Conservation (phyloP, 2,329 filamentous ascomycete genomes). For the Ramularia collo-cygni region DNA sequence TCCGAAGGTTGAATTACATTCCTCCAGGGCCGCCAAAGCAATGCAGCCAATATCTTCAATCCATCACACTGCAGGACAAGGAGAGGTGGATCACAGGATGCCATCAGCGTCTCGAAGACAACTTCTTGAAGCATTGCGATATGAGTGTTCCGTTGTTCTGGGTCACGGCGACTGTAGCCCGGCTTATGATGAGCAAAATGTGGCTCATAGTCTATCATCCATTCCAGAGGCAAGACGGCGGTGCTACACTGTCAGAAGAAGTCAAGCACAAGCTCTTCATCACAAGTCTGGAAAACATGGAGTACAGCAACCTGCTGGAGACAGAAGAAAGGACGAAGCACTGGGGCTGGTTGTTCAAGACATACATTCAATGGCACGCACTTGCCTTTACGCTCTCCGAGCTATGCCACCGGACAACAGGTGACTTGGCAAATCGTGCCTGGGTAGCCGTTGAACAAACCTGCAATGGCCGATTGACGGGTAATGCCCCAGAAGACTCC, state of each 20-base stretch:
- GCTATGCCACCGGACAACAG: constrained; percentile 50
- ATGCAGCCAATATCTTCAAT: constrained; percentile 37
- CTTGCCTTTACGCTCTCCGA: constrained; percentile 56
- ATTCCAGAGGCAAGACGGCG: constrained; percentile 54
- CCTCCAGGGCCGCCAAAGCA: constrained; percentile 37
- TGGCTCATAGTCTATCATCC: constrained; percentile 72
- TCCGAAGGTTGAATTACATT: constrained; percentile 40
- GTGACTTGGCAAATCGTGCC: constrained; percentile 53
- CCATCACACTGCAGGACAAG: constrained; percentile 41
- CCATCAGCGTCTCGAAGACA: constrained; percentile 41
- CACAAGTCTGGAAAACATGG: constrained; percentile 67
- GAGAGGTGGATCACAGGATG: constrained; percentile 45
- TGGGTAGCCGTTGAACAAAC: constrained; percentile 51
- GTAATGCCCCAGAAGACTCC: constrained; percentile 24
- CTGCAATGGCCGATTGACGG: constrained; percentile 36
- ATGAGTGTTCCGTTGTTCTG: constrained; percentile 56
- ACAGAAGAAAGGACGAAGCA: constrained; percentile 54
- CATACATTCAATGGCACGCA: constrained; percentile 60
- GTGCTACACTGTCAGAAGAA: constrained; percentile 52
- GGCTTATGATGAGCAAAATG: constrained; percentile 70
- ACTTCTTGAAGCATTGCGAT: constrained; percentile 47
- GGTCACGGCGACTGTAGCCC: constrained; percentile 60
- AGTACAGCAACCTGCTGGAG: constrained; percentile 61
- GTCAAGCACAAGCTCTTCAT: constrained; percentile 63
- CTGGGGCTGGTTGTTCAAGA: constrained; percentile 60